Evolutionary conservation across 2,329 filamentous ascomycete species (phyloP).

Genomic region (Fusarium penzigii): DNA sequence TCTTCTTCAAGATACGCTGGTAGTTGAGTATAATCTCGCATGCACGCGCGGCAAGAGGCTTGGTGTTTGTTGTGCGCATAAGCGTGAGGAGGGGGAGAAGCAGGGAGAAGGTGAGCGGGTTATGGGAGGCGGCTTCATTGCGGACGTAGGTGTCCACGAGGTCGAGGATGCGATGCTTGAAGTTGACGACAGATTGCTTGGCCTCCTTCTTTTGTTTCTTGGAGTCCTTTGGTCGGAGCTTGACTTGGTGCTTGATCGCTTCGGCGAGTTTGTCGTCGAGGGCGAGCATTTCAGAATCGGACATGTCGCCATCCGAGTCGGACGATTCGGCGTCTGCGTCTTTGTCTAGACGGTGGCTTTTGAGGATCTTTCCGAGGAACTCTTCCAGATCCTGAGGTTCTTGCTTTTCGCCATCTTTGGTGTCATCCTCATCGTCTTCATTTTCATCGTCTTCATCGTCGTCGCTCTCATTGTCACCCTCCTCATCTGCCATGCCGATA

Average conservation of each 20-base stretch:
- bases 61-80: conserved; percentile 73
- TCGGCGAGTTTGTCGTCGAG: conserved; percentile 81
- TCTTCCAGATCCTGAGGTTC: conserved; percentile 62
- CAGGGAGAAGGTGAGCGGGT: conserved; percentile 66
- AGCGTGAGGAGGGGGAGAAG: conserved; percentile 76
- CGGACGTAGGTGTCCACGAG: conserved; percentile 83
- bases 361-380: conserved; percentile 75
- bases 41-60: conserved; percentile 73
- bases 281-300: conserved; percentile 92
- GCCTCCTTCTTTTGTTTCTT: conserved; percentile 87
- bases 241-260: conserved; percentile 78
- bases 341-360: conserved; percentile 66
- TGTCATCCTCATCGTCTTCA: conserved; percentile 46
- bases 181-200: conserved; percentile 85
- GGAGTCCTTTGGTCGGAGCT: conserved; percentile 57
- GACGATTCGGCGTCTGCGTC: conserved; percentile 56
- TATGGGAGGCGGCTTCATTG: conserved; percentile 62
- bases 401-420: conserved; percentile 42
- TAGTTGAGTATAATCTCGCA: conserved; percentile 72
- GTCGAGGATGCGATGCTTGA: conserved; percentile 92
- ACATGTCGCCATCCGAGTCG: conserved; percentile 79
- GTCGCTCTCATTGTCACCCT: conserved; percentile 42
- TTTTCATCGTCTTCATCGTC: conserved; percentile 46
- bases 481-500: conserved; percentile 45
- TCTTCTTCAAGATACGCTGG: conserved; percentile 66